These are phyloP conservation scores for Vitis riparia DNA, from an alignment of 164 flowering plant genomes.

Conservation along the genomic window DNA sequence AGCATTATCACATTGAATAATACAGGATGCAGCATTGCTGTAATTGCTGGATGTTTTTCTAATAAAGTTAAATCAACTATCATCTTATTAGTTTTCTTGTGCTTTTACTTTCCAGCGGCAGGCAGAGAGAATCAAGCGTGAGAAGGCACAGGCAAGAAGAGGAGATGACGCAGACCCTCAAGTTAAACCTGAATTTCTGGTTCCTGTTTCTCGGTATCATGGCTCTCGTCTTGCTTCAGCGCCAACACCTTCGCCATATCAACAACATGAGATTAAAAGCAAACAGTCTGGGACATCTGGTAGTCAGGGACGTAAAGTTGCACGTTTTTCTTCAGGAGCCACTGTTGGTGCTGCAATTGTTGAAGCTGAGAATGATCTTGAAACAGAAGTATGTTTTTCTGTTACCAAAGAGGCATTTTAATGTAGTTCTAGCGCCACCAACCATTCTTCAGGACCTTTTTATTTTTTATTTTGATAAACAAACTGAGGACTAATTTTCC, in stretches of 20 bases:
- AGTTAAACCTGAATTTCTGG: conserved; percentile 54
- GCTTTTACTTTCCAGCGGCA: conserved; percentile 57
- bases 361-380: conserved; percentile 83
- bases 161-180: conserved; percentile 85
- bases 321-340: conserved; percentile 59
- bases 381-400: conserved; percentile 62
- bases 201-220: conserved; percentile 68
- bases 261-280: conserved; percentile 27
- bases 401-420: conserved; percentile 24
- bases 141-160: conserved; percentile 66
- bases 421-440: conserved; percentile 22
- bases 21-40: background rate
- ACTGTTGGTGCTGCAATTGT: conserved; percentile 94
- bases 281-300: conserved; percentile 23
- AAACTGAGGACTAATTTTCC: background rate
- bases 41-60: background rate
- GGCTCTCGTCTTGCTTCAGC: conserved; percentile 92
- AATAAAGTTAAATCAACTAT: background rate
- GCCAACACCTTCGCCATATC: conserved; percentile 69
- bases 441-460: conserved; percentile 8
- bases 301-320: conserved; percentile 45
- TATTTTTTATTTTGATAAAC: conserved; percentile 1
- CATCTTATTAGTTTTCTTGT: background rate
- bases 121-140: conserved; percentile 81
- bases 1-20: background rate